Percentiles rank a stretch among this genome's conserved stretches.
phyloP scores from a whole-genome alignment of 2,329 filamentous ascomycete species.

The Fusarium algeriense region DNA sequence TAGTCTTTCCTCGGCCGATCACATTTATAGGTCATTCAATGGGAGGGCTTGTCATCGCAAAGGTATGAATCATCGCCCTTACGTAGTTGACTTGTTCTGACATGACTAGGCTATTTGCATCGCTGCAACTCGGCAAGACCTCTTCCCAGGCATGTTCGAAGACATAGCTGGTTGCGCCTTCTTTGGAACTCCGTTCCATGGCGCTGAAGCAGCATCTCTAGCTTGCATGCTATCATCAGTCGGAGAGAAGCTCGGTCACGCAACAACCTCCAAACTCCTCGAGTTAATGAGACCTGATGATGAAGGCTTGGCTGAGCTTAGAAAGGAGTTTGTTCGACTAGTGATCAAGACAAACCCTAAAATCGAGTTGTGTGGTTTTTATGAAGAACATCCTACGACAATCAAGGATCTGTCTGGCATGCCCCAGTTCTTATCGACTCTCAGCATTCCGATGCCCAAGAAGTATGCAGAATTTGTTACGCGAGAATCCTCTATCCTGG shows the following conservation, averaged over 20 bases:
- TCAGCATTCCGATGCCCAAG: conserved; percentile 47
- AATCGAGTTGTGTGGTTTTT: conserved; percentile 56
- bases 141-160: conserved; percentile 56
- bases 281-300: conserved; percentile 57
- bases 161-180: conserved; percentile 55
- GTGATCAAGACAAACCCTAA: conserved; percentile 51
- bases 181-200: conserved; percentile 58
- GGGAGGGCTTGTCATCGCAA: conserved; percentile 59
- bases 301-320: conserved; percentile 54
- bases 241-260: conserved; percentile 50
- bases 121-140: conserved; percentile 52
- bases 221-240: conserved; percentile 54
- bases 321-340: conserved; percentile 55
- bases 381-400: conserved; percentile 55
- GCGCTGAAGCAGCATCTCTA: conserved; percentile 52
- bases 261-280: conserved; percentile 54
- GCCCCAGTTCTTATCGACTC: conserved; percentile 42
- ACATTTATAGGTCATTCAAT: conserved; percentile 60
- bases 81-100: neutral
- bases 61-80: conserved; percentile 42
- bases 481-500: conserved; percentile 55
- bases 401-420: conserved; percentile 53
- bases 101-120: conserved; percentile 41
- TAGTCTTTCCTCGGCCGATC: conserved; percentile 51
- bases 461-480: conserved; percentile 55